These are phyloP conservation scores for Fusarium buharicum DNA, from an alignment of 2,329 filamentous ascomycete genomes.

Conservation along the genomic window DNA sequence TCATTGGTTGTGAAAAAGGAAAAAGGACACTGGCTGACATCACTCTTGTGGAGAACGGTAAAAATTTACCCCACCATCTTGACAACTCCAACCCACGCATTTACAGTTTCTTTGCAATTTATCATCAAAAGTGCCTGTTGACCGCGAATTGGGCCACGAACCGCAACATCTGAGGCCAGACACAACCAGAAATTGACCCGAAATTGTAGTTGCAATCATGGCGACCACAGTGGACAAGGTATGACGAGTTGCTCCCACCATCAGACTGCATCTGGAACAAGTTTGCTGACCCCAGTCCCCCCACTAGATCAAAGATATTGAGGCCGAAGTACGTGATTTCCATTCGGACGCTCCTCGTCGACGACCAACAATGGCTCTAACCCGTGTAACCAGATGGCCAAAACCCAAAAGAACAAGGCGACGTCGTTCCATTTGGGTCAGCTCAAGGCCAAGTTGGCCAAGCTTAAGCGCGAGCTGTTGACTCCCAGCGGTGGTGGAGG, in stretches of 20 bases:
- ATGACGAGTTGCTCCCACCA: conserved; percentile 45
- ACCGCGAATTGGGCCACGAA: conserved; percentile 33
- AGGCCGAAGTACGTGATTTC: conserved; percentile 79
- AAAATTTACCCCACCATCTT: conserved; percentile 56
- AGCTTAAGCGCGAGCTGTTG: conserved; percentile 94
- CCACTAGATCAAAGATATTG: conserved; percentile 90
- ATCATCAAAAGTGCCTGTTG: conserved; percentile 39
- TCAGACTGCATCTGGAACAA: conserved; percentile 12
- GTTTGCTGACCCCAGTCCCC: conserved; percentile 49
- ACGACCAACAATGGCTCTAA: conserved; percentile 28
- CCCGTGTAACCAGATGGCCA: conserved; percentile 76
- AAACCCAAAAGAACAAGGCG: conserved; percentile 97
- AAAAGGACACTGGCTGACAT: conserved; percentile 46
- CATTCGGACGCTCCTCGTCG: conserved; percentile 19
- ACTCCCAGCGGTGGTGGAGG: conserved; percentile 86
- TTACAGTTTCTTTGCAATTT: conserved; percentile 37
- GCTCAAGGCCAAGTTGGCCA: conserved; percentile 97
- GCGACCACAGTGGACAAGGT: conserved; percentile 98
- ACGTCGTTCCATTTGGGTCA: conserved; percentile 95
- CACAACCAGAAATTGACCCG: conserved; percentile 15
- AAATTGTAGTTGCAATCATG: conserved; percentile 68
- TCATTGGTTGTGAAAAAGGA: conserved; percentile 25
- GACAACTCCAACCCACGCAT: conserved; percentile 40
- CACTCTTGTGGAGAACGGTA: conserved; percentile 44
- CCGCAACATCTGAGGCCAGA: conserved; percentile 33